Conservation (phyloP, 257 asterid genomes). For the Gentiana dahurica region DNA sequence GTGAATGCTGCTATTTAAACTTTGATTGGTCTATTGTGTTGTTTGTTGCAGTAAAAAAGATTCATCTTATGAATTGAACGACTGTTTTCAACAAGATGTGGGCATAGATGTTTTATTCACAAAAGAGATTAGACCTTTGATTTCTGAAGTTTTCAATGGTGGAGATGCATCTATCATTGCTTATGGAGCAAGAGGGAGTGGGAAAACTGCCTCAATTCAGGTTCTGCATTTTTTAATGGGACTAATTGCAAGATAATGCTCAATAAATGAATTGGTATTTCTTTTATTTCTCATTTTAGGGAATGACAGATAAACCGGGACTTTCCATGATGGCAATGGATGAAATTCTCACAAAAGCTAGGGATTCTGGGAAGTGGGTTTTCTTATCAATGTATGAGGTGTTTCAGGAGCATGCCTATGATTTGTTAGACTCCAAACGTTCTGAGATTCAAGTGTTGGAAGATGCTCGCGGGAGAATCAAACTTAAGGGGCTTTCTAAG, state of each 20-base stretch:
- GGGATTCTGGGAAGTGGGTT: constrained; percentile 32
- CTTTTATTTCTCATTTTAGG: constrained; percentile 24
- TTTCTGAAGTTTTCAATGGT: constrained; percentile 41
- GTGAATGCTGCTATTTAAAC: neutral
- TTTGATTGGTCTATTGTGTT: neutral
- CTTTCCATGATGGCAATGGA: constrained; percentile 51
- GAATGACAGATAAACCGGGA: constrained; percentile 56
- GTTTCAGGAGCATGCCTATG: constrained; percentile 52
- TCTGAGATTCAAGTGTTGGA: constrained; percentile 53
- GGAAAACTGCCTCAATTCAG: constrained; percentile 64
- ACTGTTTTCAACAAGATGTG: constrained; percentile 51
- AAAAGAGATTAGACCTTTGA: constrained; percentile 56
- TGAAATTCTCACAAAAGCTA: constrained; percentile 51
- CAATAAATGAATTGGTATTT: neutral
- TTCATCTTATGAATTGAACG: constrained; percentile 43
- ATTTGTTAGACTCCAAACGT: constrained; percentile 49
- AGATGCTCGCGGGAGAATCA: constrained; percentile 57
- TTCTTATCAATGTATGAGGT: constrained; percentile 56
- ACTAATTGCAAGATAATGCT: neutral
- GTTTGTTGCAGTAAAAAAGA: constrained; percentile 36
- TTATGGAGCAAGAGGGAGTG: constrained; percentile 84
- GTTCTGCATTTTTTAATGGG: constrained; percentile 16
- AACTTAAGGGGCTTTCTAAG: constrained; percentile 73
- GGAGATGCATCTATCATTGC: constrained; percentile 60
- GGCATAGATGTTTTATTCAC: constrained; percentile 32